Percentiles rank a stretch among this genome's conserved stretches.
Conservation (phyloP, 2,329 filamentous ascomycete species). For the Colletotrichum incanum region DNA sequence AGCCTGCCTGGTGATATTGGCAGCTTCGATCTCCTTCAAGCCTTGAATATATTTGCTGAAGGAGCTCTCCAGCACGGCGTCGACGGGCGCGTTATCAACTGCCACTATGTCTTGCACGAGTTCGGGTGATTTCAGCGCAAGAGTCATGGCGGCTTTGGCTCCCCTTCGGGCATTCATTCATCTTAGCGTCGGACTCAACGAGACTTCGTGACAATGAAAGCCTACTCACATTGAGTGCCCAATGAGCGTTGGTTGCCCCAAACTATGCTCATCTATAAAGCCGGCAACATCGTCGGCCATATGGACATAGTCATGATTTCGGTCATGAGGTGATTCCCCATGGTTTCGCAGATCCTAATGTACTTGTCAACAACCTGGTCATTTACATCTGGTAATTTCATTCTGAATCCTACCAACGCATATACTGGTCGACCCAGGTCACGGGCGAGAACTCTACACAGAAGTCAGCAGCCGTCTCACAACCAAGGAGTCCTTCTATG, state of each 20-base stretch:
- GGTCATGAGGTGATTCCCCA: slow-evolving; percentile 87
- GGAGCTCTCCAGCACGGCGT: slow-evolving; percentile 80
- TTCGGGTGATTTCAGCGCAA: slow-evolving; percentile 81
- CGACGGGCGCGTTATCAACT: slow-evolving; percentile 93
- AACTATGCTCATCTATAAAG: slow-evolving; percentile 81
- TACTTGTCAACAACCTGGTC: slow-evolving; percentile 38
- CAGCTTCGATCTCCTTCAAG: slow-evolving; percentile 86
- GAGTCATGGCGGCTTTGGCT: slow-evolving; percentile 91
- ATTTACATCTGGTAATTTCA: slow-evolving; percentile 13
- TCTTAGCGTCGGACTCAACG: neutral
- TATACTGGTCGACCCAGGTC: slow-evolving; percentile 87
- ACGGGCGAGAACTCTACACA: slow-evolving; percentile 80
- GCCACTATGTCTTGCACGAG: slow-evolving; percentile 81
- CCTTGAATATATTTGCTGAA: slow-evolving; percentile 87
- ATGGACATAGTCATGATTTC: slow-evolving; percentile 82
- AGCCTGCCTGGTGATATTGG: slow-evolving; percentile 76
- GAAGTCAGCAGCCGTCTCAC: slow-evolving; percentile 38
- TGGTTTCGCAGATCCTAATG: slow-evolving; percentile 90
- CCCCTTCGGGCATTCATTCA: slow-evolving; percentile 68
- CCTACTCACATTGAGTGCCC: slow-evolving; percentile 88
- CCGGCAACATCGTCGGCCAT: slow-evolving; percentile 88
- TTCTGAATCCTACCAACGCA: slow-evolving; percentile 74
- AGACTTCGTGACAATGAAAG: neutral
- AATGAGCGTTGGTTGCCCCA: slow-evolving; percentile 83
- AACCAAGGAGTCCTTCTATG: slow-evolving; percentile 36